Evolutionary conservation across 176 grass and related monocot genomes (phyloP), one percentile per base, ranked within the genome.

Genomic region (Elaeis guineensis): DNA sequence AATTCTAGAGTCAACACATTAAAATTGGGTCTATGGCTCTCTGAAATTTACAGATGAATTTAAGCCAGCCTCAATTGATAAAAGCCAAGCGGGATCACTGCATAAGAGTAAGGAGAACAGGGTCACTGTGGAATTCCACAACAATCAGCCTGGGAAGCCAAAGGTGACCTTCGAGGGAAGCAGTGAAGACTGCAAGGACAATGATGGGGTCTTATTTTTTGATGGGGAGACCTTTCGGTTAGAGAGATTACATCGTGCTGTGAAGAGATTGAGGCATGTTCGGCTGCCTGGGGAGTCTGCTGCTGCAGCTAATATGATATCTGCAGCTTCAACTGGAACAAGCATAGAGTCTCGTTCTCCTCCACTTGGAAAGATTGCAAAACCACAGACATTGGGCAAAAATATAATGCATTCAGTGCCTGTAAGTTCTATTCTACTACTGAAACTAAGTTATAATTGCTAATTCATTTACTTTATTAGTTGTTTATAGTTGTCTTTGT

Each of bases 41-140:
- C 65, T 70, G 19, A 61, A 72, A 57, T 55, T 85, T 16, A 26
- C 72, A 92, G 93, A 98, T 79, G 93, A 98, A 77, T 98, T 98
- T 83, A 92, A 98, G 73, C 93, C 93, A 64, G 84, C 93, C 72
- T 98, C 93, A 29, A 98, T 98, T 72, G 93, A 98, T 74, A 92
- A 92, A 73, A 92, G 75, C 63, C 88, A 98, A 73, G 72, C 79
- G 52, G 93, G 87, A 61, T 91, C 76, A 51, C 71, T 98, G 54
- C 84, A 98, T 53, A 92, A 85, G 59, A 92, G 55, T 32, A 98
- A 98, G 71, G 93, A 92, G 69, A 98, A 98, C 19, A 64, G 93
- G 64, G 84, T 92, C 53, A 80, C 93, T 67, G 93, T 98, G 30
- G 93, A 98, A 74, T 98, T 98, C 64, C 81, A 89, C 51, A 98